A percentile compares a stretch with the other conserved stretches of the same genome.
Conservation (phyloP, 2,329 filamentous ascomycete genomes). For the Pyricularia sp. region DNA sequence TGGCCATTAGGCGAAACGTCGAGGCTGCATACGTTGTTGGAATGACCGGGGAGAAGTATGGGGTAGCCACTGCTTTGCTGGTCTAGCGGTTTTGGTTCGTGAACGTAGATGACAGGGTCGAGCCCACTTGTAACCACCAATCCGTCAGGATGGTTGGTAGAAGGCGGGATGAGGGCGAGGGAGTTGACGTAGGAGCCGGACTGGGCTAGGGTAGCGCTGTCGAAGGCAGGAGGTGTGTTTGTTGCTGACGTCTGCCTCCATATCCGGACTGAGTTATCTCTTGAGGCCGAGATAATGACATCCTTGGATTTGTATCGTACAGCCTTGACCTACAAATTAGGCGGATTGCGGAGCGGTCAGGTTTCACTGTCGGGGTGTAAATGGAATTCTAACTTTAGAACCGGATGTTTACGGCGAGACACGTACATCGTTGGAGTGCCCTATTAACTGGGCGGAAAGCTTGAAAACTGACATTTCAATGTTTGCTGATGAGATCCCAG, state of each 20-base stretch:
- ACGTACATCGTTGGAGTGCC: conserved; percentile 86
- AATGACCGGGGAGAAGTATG: conserved; percentile 64
- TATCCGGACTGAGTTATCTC: conserved; percentile 78
- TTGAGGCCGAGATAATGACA: conserved; percentile 69
- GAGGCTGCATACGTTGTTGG: conserved; percentile 75
- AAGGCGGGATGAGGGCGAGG: conserved; percentile 62
- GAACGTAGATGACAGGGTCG: conserved; percentile 85
- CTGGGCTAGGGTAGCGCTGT: conserved; percentile 65
- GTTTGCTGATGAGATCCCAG: neutral
- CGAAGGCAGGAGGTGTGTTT: conserved; percentile 50
- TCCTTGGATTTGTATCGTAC: conserved; percentile 44
- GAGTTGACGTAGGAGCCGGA: conserved; percentile 82
- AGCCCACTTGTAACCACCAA: conserved; percentile 79
- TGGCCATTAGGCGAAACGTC: conserved; percentile 61
- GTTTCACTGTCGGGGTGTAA: neutral
- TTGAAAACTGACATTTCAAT: conserved; percentile 70
- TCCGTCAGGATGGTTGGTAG: conserved; percentile 56
- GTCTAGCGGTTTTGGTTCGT: conserved; percentile 48
- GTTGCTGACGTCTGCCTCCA: conserved; percentile 53
- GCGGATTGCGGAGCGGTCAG: neutral
- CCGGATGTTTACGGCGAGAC: neutral
- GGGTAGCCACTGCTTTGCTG: conserved; percentile 2
- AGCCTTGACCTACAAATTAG: conserved; percentile 58
- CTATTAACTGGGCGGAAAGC: conserved; percentile 77
- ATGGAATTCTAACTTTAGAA: conserved; percentile 2